Evolutionary conservation across 2,329 filamentous ascomycete species (phyloP).

Genomic region (Neurospora crassa): DNA sequence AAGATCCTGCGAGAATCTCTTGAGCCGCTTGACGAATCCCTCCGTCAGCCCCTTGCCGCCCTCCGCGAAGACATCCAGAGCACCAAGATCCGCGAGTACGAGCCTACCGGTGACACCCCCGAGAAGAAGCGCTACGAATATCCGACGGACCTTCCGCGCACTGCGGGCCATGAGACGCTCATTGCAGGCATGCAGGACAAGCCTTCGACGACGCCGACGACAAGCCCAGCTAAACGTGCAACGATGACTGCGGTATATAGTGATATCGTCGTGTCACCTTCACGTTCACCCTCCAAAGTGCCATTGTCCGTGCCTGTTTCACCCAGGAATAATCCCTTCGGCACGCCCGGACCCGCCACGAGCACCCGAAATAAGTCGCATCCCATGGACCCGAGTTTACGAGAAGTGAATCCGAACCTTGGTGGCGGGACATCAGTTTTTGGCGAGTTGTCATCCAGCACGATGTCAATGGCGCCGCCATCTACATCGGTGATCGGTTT

Average conservation of each 20-base stretch:
- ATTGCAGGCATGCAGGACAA: constrained; percentile 31
- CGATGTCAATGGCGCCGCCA: neutral
- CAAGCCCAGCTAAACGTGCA: constrained; percentile 24
- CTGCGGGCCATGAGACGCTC: constrained; percentile 39
- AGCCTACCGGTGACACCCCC: constrained; percentile 77
- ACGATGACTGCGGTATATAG: constrained; percentile 16
- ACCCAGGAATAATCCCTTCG: constrained; percentile 11
- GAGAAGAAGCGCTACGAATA: constrained; percentile 75
- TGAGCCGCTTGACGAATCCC: constrained; percentile 45
- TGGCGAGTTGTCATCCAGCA: neutral
- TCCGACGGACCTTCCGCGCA: constrained; percentile 68
- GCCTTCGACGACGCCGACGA: constrained; percentile 19
- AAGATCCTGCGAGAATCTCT: constrained; percentile 49
- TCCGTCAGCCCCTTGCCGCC: constrained; percentile 60
- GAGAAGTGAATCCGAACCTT: constrained; percentile 44
- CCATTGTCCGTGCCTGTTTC: neutral
- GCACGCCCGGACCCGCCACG: constrained; percentile 2
- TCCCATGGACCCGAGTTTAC: constrained; percentile 35
- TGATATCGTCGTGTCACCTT: constrained; percentile 13
- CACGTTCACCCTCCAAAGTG: constrained; percentile 16
- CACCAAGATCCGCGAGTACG: constrained; percentile 66
- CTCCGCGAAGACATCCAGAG: constrained; percentile 60
- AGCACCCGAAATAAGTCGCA: constrained; percentile 10
- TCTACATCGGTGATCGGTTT: neutral
- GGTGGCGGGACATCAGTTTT: neutral